Percentiles rank a stretch among this genome's conserved stretches.
Conservation (phyloP, 2,329 filamentous ascomycete species). For the Fusarium succisae region DNA sequence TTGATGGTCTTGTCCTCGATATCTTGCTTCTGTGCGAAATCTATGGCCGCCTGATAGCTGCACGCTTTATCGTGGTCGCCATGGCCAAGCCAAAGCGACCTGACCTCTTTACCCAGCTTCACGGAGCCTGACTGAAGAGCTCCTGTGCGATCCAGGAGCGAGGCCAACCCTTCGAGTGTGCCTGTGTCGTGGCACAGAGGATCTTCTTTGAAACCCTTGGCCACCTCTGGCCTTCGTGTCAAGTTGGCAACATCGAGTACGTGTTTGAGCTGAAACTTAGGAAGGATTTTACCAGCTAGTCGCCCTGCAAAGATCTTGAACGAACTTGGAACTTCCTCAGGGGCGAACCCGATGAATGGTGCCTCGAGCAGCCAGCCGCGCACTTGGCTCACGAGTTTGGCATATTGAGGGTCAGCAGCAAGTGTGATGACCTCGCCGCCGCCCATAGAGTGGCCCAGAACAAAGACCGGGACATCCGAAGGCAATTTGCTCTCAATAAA, state of each 20-base stretch:
- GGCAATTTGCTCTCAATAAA: conserved; percentile 73
- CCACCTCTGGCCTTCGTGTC: conserved; percentile 72
- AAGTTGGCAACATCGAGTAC: conserved; percentile 71
- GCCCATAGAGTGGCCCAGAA: conserved; percentile 93
- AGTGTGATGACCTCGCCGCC: conserved; percentile 78
- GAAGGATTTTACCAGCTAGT: conserved; percentile 73
- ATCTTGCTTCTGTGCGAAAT: conserved; percentile 67
- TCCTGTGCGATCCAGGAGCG: conserved; percentile 77
- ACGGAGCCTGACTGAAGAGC: conserved; percentile 67
- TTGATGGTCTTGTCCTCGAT: conserved; percentile 76
- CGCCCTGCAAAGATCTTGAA: conserved; percentile 73
- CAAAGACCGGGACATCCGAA: conserved; percentile 72
- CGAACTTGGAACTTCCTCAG: conserved; percentile 68
- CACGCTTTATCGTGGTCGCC: conserved; percentile 79
- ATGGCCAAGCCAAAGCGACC: conserved; percentile 76
- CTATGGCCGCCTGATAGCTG: conserved; percentile 70
- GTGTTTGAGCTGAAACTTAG: conserved; percentile 72
- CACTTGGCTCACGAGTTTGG: conserved; percentile 66
- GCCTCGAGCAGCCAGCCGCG: conserved; percentile 79
- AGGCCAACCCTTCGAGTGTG: conserved; percentile 82
- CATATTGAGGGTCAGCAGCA: conserved; percentile 59
- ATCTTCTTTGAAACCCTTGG: conserved; percentile 70
- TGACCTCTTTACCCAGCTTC: conserved; percentile 62
- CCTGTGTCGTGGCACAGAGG: conserved; percentile 82
- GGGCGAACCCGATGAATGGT: conserved; percentile 81